phyloP scores from a whole-genome alignment of 495 filamentous ascomycete genomes.

The Daldinia loculata region DNA sequence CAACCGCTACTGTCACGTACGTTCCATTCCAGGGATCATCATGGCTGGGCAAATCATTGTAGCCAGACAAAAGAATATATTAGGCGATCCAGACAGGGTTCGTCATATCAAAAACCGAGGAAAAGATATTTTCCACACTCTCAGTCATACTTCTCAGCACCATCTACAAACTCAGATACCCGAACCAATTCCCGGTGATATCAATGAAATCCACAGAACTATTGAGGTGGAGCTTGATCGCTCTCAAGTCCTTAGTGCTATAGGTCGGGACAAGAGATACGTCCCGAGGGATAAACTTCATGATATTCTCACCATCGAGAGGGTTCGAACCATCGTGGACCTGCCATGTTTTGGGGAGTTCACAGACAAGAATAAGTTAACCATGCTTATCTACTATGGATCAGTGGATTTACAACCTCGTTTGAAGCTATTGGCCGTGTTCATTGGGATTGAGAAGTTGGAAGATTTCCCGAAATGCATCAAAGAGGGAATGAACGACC shows the following conservation, averaged over 20 bases:
- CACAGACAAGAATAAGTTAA: slow-evolving; percentile 11
- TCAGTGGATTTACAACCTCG: not conserved
- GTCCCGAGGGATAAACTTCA: slow-evolving; percentile 13
- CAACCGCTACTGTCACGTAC: no score
- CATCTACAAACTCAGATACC: not conserved
- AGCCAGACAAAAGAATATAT: no score
- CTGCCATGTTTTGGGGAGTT: not conserved
- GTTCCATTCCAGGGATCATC: no score
- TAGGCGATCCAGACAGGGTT: no score
- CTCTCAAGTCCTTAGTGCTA: not conserved
- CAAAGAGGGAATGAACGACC: slow-evolving; percentile 29
- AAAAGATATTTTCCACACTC: no score
- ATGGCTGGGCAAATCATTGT: no score
- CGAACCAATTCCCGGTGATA: not conserved
- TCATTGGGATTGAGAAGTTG: slow-evolving; percentile 8
- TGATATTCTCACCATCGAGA: slow-evolving; percentile 8
- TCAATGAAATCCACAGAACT: not conserved
- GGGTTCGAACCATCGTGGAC: slow-evolving; percentile 15
- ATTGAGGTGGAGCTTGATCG: not conserved
- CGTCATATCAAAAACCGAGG: no score
- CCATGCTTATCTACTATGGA: slow-evolving; percentile 8
- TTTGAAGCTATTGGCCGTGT: slow-evolving; percentile 19
- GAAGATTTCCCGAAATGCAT: slow-evolving; percentile 11
- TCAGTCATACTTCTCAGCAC: no score
- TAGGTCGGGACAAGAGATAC: slow-evolving; percentile 5